phyloP scores from a whole-genome alignment of 345 rosid genomes.

The Toxicodendron radicans region DNA sequence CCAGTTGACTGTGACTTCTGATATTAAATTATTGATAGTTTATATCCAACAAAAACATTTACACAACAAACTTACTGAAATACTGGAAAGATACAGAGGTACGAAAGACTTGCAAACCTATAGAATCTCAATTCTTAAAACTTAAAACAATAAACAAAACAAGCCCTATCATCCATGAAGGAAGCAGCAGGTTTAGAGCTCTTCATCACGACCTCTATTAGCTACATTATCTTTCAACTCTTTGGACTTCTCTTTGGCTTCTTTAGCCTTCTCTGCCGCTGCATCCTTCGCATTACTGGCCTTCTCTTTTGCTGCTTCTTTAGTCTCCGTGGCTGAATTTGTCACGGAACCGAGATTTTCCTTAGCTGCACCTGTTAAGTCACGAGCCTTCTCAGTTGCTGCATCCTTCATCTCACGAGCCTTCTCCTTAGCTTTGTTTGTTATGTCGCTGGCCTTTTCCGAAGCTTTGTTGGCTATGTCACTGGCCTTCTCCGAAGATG shows the following conservation, averaged over 20 bases:
- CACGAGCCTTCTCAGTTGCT: constrained; percentile 21
- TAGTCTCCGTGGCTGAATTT: constrained; percentile 31
- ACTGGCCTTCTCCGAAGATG: constrained; percentile 21
- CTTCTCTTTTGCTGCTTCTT: constrained; percentile 29
- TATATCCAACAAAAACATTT: neutral
- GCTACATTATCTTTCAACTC: constrained; percentile 8
- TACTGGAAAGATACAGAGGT: neutral
- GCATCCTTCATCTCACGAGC: constrained; percentile 22
- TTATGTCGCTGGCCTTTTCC: constrained; percentile 21
- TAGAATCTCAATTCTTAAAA: neutral
- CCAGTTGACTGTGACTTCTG: no score
- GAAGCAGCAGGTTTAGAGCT: neutral
- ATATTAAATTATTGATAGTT: no score
- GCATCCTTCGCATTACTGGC: constrained; percentile 17
- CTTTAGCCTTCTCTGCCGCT: constrained; percentile 19
- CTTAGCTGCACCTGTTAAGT: neutral
- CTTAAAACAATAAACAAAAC: neutral
- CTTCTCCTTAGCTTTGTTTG: constrained; percentile 22
- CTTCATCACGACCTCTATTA: neutral
- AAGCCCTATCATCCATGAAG: neutral
- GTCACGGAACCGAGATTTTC: constrained; percentile 1
- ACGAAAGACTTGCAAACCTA: no score
- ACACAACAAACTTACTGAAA: neutral
- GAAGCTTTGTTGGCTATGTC: constrained; percentile 23
- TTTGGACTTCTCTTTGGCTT: constrained; percentile 25